Percentiles rank a stretch among this genome's conserved stretches.
phyloP scores from a whole-genome alignment of 352 stramenopile genomes.

The Pythium apleroticum region DNA sequence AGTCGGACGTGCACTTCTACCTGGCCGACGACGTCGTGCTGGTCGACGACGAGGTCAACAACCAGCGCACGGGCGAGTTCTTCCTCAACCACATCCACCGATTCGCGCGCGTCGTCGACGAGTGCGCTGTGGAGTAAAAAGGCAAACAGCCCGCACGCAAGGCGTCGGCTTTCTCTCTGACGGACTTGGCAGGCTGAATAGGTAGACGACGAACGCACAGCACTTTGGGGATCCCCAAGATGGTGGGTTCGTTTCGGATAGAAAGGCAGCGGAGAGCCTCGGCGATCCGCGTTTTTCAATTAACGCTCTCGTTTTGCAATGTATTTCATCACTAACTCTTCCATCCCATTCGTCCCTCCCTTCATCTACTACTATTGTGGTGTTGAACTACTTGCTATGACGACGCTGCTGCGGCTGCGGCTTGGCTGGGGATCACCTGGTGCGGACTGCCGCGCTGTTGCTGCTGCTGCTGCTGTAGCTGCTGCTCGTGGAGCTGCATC shows the following conservation, averaged over 20 bases:
- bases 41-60: conserved; percentile 83
- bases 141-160: background rate
- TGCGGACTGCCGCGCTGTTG: no score
- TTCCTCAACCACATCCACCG: conserved; percentile 90
- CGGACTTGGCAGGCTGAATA: background rate
- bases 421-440: no score
- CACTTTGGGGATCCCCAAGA: background rate
- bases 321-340: conserved; percentile 7
- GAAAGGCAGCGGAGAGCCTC: background rate
- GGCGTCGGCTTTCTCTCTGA: no score
- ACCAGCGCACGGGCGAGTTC: conserved; percentile 87
- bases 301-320: conserved; percentile 6
- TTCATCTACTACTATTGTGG: background rate
- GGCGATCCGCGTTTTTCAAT: background rate
- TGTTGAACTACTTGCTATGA: background rate
- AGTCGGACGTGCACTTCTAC: conserved; percentile 86
- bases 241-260: background rate
- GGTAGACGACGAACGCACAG: conserved; percentile 7
- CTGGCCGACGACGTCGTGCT: conserved; percentile 73
- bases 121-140: conserved; percentile 63
- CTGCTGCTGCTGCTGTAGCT: conserved; percentile 33
- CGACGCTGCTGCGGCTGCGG: background rate
- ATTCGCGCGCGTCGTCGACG: conserved; percentile 86
- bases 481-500: conserved; percentile 16
- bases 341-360: background rate